phyloP scores from a whole-genome alignment of 345 rosid genomes.

The Xanthoceras sorbifolium region DNA sequence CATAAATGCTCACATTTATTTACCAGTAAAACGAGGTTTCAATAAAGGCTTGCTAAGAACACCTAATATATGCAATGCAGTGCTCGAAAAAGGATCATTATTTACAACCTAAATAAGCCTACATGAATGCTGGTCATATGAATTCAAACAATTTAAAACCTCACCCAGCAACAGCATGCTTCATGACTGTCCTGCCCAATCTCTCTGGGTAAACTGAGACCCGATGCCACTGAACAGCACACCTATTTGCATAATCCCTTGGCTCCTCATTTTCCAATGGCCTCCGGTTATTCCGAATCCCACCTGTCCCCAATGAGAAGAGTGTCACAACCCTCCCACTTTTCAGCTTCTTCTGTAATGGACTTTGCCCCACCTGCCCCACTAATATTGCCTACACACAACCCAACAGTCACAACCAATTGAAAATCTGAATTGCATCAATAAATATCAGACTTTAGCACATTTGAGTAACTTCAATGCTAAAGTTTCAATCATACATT shows the following conservation, averaged over 20 bases:
- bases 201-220: slow-evolving; percentile 66
- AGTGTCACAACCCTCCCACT: slow-evolving; percentile 60
- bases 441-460: too few relatives aligned
- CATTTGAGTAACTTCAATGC: too few relatives aligned
- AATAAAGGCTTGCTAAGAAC: background rate
- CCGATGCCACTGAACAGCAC: slow-evolving; percentile 91
- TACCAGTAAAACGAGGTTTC: background rate
- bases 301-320: slow-evolving; percentile 83
- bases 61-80: background rate
- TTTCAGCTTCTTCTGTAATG: slow-evolving; percentile 74
- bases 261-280: slow-evolving; percentile 78
- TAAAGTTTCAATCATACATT: too few relatives aligned
- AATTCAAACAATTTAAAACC: slow-evolving; percentile 24
- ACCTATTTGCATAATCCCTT: slow-evolving; percentile 62
- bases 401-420: slow-evolving; percentile 5
- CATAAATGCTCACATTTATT: background rate
- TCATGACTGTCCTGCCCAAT: slow-evolving; percentile 58
- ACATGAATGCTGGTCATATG: background rate
- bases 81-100: background rate
- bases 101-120: slow-evolving; percentile 13
- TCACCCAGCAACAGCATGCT: slow-evolving; percentile 79
- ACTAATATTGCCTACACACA: slow-evolving; percentile 75
- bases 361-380: slow-evolving; percentile 85
- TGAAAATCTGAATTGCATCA: background rate
- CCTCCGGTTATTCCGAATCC: slow-evolving; percentile 74